Evolutionary conservation across 768 basidiomycete species (phyloP), one percentile per base, ranked within the genome.

Genomic region (Exsudoporus frostii): DNA sequence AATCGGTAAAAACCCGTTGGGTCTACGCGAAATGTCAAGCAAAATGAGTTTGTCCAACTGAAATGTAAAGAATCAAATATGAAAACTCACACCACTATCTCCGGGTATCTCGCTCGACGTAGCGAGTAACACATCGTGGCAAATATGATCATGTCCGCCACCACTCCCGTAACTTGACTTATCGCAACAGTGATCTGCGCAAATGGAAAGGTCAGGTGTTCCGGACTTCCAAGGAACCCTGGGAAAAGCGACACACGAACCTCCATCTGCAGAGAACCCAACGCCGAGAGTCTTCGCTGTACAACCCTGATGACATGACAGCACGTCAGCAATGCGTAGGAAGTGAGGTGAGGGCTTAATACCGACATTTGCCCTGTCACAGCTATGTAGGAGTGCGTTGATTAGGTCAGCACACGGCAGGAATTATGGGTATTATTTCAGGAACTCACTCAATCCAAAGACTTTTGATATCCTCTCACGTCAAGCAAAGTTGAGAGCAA

Each of bases 401-500:
- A 25, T 43, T 22, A 5, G 22, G 15, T 66, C 27, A 55, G 20
- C 39, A 38, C 33, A 33, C 3, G 1, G 7, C 6, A 7, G 15
- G 27, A 7, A 1, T 22, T 25, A 20, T 30, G 20, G 15, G 36
- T 4, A 30, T 36, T 11, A 32, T 33, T 24, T 34, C 27, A n/a
- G 10, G 15, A 5, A 61, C 70, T 56, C 9, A 71, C 68, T 55
- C 34, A 66, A 49, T 14, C 68, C 70, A 51, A 66, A 70, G 6
- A 40, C 68, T 69, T 39, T 49, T 5, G 17, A n/a, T 25, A 6
- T 38, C 37, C 34, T 51, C 50, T 44, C 29, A 40, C 17, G 50
- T 70, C 52, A 67, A 54, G 7, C 39, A 33, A 50, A 20, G n/a
- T 45, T 32, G n/a, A 29, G 25, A 10, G n/a, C 6, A n/a, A 22